Conservation (phyloP, 2,329 filamentous ascomycete genomes). For the Cordyceps javanica region DNA sequence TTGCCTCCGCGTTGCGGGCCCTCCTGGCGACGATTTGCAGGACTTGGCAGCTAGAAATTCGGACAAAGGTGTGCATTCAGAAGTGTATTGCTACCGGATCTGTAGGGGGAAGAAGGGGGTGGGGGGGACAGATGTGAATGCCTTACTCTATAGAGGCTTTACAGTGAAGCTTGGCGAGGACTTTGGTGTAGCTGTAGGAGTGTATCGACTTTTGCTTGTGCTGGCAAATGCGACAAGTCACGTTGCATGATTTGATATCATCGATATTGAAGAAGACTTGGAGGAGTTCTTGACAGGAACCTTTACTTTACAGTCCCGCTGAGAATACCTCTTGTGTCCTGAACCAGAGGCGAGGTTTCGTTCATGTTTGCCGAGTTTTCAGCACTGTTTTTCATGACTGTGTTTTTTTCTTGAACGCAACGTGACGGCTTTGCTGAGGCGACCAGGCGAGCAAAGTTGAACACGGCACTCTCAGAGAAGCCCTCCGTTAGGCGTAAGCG, state of each 20-base stretch:
- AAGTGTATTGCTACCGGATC: background rate
- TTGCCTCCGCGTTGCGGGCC: background rate
- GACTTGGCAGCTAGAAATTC: background rate
- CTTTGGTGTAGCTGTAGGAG: background rate
- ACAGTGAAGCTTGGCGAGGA: too few species aligned
- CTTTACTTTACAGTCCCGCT: background rate
- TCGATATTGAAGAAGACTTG: background rate
- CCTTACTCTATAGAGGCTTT: too few species aligned
- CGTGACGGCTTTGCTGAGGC: background rate
- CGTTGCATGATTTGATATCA: background rate
- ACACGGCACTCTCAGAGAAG: background rate
- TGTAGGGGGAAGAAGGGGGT: too few species aligned
- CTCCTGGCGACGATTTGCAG: background rate
- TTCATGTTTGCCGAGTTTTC: background rate
- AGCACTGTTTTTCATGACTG: background rate
- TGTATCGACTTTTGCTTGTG: background rate
- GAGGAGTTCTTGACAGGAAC: too few species aligned
- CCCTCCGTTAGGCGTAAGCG: background rate
- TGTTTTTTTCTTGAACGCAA: background rate
- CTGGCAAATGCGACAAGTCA: background rate
- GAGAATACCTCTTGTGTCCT: background rate
- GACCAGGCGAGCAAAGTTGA: too few species aligned
- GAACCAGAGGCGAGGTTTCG: background rate
- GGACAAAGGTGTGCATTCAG: background rate
- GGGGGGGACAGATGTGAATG: too few species aligned